A percentile compares a stretch with the other conserved stretches of the same genome.
phyloP scores from a whole-genome alignment of 2,329 filamentous ascomycete genomes.

The Penicillium occitanis region DNA sequence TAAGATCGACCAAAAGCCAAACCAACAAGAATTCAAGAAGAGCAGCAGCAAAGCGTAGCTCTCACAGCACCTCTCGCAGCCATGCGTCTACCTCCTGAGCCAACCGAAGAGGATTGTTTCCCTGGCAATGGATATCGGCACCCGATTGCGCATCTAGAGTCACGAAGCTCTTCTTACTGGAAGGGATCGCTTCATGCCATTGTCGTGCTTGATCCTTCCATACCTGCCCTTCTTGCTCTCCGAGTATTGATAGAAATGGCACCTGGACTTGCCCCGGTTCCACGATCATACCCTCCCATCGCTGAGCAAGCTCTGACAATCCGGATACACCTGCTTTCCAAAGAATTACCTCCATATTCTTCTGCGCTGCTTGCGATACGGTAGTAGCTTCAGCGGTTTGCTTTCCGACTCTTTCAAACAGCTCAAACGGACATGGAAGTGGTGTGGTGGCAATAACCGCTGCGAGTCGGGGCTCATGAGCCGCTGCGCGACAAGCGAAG shows the following conservation, averaged over 20 bases:
- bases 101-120: conserved; percentile 1
- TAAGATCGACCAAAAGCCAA: background rate
- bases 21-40: background rate
- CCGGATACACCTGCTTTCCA: background rate
- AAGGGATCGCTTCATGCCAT: conserved; percentile 1
- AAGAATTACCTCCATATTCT: background rate
- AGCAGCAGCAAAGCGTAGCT: background rate
- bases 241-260: conserved; percentile 4
- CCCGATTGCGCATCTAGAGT: conserved; percentile 4
- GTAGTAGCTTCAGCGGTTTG: background rate
- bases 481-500: background rate
- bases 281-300: background rate
- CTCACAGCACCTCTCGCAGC: background rate
- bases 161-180: conserved; percentile 6
- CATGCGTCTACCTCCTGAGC: background rate
- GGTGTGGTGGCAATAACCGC: background rate
- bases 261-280: background rate
- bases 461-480: background rate
- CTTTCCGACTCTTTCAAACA: background rate
- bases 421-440: background rate
- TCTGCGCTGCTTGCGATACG: background rate
- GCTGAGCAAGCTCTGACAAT: background rate
- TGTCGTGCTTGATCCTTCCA: background rate
- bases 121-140: background rate
- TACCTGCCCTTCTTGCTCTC: conserved; percentile 3